A percentile compares a stretch with the other conserved stretches of the same genome.
These are phyloP conservation scores for Kwoniella europaea DNA, from an alignment of 768 basidiomycete species.

Conservation along the genomic window DNA sequence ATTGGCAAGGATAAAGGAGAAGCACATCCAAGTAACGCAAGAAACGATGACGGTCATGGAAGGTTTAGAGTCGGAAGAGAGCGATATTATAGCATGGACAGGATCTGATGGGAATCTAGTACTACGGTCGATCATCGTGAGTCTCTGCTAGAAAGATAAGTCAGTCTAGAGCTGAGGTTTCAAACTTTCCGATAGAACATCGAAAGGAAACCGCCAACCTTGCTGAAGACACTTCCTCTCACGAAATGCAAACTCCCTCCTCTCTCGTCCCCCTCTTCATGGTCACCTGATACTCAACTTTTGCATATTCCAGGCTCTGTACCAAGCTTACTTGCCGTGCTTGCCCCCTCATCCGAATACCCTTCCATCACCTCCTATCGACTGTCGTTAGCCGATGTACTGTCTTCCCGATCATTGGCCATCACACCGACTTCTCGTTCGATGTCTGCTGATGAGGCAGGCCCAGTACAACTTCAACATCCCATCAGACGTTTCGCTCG, in stretches of 20 bases:
- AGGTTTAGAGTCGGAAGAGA: slow-evolving; percentile 36
- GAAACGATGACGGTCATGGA: slow-evolving; percentile 39
- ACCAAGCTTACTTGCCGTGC: slow-evolving; percentile 13
- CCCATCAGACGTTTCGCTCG: slow-evolving; percentile 42
- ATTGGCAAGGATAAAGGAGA: slow-evolving; percentile 12
- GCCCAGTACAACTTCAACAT: slow-evolving; percentile 34
- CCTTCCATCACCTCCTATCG: slow-evolving; percentile 4
- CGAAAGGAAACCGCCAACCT: slow-evolving; percentile 76
- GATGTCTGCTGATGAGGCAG: slow-evolving; percentile 23
- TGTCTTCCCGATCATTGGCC: slow-evolving; percentile 13
- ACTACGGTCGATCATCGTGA: slow-evolving; percentile 44
- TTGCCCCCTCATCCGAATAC: slow-evolving; percentile 1
- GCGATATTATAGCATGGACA: slow-evolving; percentile 50
- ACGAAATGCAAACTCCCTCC: slow-evolving; percentile 8
- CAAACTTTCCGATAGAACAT: slow-evolving; percentile 68
- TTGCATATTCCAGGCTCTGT: slow-evolving; percentile 17
- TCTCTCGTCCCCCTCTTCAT: slow-evolving; percentile 3
- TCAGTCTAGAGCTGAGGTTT: neutral
- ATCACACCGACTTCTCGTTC: neutral
- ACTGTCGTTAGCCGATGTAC: slow-evolving; percentile 18
- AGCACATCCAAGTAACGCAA: neutral
- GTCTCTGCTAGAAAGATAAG: slow-evolving; percentile 3
- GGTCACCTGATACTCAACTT: slow-evolving; percentile 18
- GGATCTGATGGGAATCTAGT: slow-evolving; percentile 39
- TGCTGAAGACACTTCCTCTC: slow-evolving; percentile 44